These are phyloP conservation scores for Nitzschia sp. DNA, from an alignment of 108 stramenopile species.

Conservation along the genomic window DNA sequence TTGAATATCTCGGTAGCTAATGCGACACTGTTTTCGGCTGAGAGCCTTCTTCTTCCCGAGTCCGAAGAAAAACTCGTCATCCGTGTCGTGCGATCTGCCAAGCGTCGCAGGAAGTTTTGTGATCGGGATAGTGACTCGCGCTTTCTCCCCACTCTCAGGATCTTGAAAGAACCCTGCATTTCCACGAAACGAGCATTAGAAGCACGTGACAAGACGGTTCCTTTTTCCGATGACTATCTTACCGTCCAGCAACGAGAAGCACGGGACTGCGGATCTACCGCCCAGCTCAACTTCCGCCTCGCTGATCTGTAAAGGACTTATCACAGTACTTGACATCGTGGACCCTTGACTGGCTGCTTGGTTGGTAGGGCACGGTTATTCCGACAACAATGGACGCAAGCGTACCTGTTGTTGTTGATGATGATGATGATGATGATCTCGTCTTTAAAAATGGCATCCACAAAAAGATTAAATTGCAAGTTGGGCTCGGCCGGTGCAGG, in stretches of 20 bases:
- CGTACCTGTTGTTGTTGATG: too few relatives aligned
- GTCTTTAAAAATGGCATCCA: too few relatives aligned
- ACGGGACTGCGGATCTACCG: not conserved
- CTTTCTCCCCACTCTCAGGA: slow-evolving; percentile 8
- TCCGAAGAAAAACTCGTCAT: slow-evolving; percentile 49
- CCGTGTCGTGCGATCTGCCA: slow-evolving; percentile 53
- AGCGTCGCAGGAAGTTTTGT: slow-evolving; percentile 60
- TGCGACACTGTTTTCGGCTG: slow-evolving; percentile 40
- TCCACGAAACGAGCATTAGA: too few relatives aligned
- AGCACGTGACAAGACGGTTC: slow-evolving; percentile 38
- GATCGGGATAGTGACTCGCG: slow-evolving; percentile 54
- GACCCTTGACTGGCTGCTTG: too few relatives aligned
- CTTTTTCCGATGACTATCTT: too few relatives aligned
- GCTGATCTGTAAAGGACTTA: too few relatives aligned
- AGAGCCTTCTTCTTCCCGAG: slow-evolving; percentile 46
- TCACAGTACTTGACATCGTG: too few relatives aligned
- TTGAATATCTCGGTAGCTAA: slow-evolving; percentile 42
- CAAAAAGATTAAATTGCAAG: too few relatives aligned
- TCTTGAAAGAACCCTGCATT: slow-evolving; percentile 28
- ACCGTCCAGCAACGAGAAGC: slow-evolving; percentile 8
- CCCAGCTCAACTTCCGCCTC: slow-evolving; percentile 9
- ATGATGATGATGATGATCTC: too few relatives aligned
- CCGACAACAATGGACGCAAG: too few relatives aligned
- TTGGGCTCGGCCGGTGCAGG: too few relatives aligned
- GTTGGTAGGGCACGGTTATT: too few relatives aligned